Evolutionary conservation across 345 rosid genomes (phyloP).

Genomic region (Corchorus capsularis): DNA sequence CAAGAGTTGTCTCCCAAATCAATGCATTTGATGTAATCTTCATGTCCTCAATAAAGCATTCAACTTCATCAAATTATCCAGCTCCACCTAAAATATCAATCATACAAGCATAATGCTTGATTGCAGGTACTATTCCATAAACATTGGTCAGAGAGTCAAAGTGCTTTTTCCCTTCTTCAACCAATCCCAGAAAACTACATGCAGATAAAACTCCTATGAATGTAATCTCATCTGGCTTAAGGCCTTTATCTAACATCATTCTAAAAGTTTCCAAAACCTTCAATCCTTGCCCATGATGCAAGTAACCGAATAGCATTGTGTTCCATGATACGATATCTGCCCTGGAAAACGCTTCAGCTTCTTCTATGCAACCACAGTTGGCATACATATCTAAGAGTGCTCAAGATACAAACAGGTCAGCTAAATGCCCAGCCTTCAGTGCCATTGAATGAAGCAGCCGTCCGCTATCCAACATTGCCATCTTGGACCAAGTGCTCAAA

Average conservation of each 20-base stretch:
- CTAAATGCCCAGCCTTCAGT: constrained; percentile 31
- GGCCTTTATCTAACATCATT: constrained; percentile 38
- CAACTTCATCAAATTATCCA: constrained; percentile 37
- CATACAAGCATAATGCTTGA: constrained; percentile 43
- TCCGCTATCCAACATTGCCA: constrained; percentile 38
- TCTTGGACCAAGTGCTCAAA: constrained; percentile 39
- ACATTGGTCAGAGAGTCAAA: constrained; percentile 30
- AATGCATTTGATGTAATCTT: constrained; percentile 29
- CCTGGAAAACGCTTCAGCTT: constrained; percentile 41
- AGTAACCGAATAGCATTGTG: constrained; percentile 36
- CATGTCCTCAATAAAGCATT: constrained; percentile 33
- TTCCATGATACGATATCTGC: constrained; percentile 43
- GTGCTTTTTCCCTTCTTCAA: constrained; percentile 36
- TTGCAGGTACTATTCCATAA: constrained; percentile 34
- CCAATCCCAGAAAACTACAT: constrained; percentile 36
- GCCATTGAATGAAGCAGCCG: constrained; percentile 41
- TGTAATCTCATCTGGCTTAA: constrained; percentile 40
- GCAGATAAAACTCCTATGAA: constrained; percentile 40
- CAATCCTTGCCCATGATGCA: constrained; percentile 35
- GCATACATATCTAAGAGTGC: constrained; percentile 44
- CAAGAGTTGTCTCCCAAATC: constrained; percentile 44
- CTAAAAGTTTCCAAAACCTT: constrained; percentile 43
- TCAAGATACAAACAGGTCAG: constrained; percentile 29
- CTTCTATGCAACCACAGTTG: constrained; percentile 44
- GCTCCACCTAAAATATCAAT: constrained; percentile 41